Conservation (phyloP, 1,284 basidiomycete genomes). For the Exsudoporus floridanus region DNA sequence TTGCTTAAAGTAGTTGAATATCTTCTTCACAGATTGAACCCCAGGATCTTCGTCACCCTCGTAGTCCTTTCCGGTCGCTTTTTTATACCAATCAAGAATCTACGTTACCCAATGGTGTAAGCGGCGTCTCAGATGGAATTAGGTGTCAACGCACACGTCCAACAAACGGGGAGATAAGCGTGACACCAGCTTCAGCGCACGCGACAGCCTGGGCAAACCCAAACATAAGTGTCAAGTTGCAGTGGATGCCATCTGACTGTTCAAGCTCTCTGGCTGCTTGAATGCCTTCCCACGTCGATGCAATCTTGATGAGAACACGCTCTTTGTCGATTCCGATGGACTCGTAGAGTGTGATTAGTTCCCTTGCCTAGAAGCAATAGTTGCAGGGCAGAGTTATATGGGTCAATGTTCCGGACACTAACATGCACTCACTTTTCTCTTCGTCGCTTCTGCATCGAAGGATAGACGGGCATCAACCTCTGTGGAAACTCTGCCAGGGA, state of each 20-base stretch:
- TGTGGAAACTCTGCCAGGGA: conserved; percentile 97
- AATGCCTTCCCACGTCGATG: conserved; percentile 99
- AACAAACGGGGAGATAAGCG: conserved; percentile 99
- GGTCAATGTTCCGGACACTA: not conserved
- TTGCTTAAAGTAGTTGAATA: conserved; percentile 99
- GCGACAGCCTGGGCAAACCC: conserved; percentile 98
- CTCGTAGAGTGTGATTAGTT: conserved; percentile 95
- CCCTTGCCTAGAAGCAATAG: conserved; percentile 61
- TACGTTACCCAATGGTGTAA: too few species aligned
- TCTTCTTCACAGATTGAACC: conserved; percentile 92
- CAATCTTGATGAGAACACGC: conserved; percentile 97
- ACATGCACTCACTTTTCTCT: conserved; percentile 62
- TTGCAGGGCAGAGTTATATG: not conserved
- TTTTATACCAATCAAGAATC: conserved; percentile 98
- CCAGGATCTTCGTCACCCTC: conserved; percentile 93
- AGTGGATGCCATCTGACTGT: conserved; percentile 92
- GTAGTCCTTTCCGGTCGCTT: conserved; percentile 81
- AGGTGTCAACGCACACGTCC: conserved; percentile 50
- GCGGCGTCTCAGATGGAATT: too few species aligned
- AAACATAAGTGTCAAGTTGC: conserved; percentile 98
- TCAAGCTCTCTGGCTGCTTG: conserved; percentile 97
- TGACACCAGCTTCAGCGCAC: conserved; percentile 96
- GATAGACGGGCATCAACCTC: conserved; percentile 97
- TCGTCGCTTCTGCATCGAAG: conserved; percentile 89
- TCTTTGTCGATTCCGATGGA: conserved; percentile 89